phyloP scores from a whole-genome alignment of 495 filamentous ascomycete genomes.

The Immersiella caudata region DNA sequence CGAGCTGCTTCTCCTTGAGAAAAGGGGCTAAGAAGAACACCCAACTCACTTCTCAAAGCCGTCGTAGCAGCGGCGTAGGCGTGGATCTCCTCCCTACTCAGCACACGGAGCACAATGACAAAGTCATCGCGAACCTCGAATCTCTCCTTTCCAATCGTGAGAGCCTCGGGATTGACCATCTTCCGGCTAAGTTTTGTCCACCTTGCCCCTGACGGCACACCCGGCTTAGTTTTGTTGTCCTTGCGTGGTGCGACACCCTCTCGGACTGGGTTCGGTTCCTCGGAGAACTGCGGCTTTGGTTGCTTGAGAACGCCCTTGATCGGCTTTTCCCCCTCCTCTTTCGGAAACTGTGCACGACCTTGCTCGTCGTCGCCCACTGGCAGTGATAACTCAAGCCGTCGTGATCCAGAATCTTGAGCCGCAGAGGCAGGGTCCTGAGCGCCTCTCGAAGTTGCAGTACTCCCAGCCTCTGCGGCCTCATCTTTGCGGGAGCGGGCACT shows the following conservation, averaged over 20 bases:
- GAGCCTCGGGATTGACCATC: constrained; percentile 79
- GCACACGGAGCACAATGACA: constrained; percentile 80
- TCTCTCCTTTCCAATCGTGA: constrained; percentile 75
- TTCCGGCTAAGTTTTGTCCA: constrained; percentile 89
- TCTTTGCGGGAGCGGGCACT: constrained; percentile 39
- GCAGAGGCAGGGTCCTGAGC: too few relatives aligned
- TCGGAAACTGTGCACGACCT: constrained; percentile 59
- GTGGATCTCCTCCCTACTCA: constrained; percentile 82
- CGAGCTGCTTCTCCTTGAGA: too few relatives aligned
- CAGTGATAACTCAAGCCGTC: constrained; percentile 40
- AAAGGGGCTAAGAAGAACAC: too few relatives aligned
- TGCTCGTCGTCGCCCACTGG: constrained; percentile 42
- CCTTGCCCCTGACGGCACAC: constrained; percentile 74
- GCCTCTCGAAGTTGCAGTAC: too few relatives aligned
- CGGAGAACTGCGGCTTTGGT: constrained; percentile 75
- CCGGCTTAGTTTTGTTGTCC: constrained; percentile 70
- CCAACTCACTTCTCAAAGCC: constrained; percentile 68
- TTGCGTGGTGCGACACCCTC: constrained; percentile 87
- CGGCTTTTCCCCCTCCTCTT: constrained; percentile 47
- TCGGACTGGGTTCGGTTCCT: constrained; percentile 73
- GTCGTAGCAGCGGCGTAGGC: constrained; percentile 74
- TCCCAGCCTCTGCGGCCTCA: too few relatives aligned
- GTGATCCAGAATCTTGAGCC: constrained; percentile 39
- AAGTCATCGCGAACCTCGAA: constrained; percentile 81
- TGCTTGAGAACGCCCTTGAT: constrained; percentile 62